Conservation (phyloP, 2,329 filamentous ascomycete species). For the Dryadomyces quercus-mongolicae region DNA sequence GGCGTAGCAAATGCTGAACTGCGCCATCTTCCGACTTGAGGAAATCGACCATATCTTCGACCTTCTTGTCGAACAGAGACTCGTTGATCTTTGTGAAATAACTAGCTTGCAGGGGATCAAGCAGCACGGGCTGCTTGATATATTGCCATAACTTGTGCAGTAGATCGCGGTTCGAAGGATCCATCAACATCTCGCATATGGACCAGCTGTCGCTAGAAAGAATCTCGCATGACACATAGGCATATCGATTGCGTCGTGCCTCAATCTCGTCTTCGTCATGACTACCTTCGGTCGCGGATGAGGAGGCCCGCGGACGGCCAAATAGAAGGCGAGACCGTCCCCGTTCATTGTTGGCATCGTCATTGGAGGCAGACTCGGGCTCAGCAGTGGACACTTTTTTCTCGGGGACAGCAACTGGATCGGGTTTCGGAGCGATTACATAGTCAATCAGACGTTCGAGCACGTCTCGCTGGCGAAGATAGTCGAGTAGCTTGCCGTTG, state of each 20-base stretch:
- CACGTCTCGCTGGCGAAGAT: conserved; percentile 75
- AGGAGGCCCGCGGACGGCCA: conserved; percentile 40
- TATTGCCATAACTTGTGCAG: conserved; percentile 87
- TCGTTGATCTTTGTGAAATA: conserved; percentile 99
- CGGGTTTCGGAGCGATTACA: conserved; percentile 69
- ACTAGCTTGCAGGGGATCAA: conserved; percentile 87
- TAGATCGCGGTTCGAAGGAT: conserved; percentile 53
- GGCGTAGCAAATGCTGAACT: conserved; percentile 73
- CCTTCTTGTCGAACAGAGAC: conserved; percentile 94
- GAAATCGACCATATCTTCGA: conserved; percentile 88
- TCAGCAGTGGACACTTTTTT: not conserved
- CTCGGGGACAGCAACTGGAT: conserved; percentile 32
- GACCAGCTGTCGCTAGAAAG: conserved; percentile 95
- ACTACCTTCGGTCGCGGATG: conserved; percentile 32
- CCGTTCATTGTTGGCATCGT: conserved; percentile 18
- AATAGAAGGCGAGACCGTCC: conserved; percentile 31
- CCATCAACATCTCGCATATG: conserved; percentile 83
- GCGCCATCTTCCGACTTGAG: conserved; percentile 75
- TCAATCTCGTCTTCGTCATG: conserved; percentile 60
- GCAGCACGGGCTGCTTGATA: conserved; percentile 66
- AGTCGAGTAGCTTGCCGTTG: conserved; percentile 95
- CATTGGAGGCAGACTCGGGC: conserved; percentile 17
- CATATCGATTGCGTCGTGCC: conserved; percentile 85
- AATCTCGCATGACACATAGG: conserved; percentile 86
- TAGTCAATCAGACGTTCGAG: conserved; percentile 81